Evolutionary conservation across 2,329 filamentous ascomycete genomes (phyloP), one percentile per base, ranked within the genome.

Genomic region (Epicoccum nigrum): DNA sequence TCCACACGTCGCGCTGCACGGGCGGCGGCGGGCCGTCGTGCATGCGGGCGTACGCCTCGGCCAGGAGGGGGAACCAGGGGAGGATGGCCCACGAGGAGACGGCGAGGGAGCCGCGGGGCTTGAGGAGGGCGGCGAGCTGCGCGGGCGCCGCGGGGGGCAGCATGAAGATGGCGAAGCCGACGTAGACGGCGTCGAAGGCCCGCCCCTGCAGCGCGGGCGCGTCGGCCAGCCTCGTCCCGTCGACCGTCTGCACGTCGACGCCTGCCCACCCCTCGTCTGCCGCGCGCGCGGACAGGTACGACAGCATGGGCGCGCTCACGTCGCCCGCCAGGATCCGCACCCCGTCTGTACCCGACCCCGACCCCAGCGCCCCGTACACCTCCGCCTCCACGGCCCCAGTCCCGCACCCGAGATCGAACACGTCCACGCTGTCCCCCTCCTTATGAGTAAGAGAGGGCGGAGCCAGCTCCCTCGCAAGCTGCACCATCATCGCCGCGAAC

Each of bases 401-500:
- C 5, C 67, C 65, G 31, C 59, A 61, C 1, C 59, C 65, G 4
- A 70, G 54, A 35, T 70, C 65, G 11, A 67, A 41, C 27, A 63
- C 49, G n/a, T 56, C 15, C 2, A 55, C 46, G 1, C 58, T 49
- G 3, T 34, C 39, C 12, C 4, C 13, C 11, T 30, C 1, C 7
- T 13, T 11, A 7, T 13, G 28, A 13, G 28, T 4, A 6, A 19
- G 3, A 2, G 47, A 15, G n/a, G 32, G 31, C 21, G 59, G 30
- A 27, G 5, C 41, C 23, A 4, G 55, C 23, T 13, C 54, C 50
- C 25, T 54, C 17, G 21, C 8, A 3, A 37, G 6, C 3, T 33
- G 8, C 4, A 65, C 35, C 27, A 68, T 50, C 15, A 52, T 35
- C 3, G 49, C 27, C 7, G 62, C 59, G 11, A 55, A 65, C 5